A percentile compares a stretch with the other conserved stretches of the same genome.
Conservation (phyloP, 2,329 filamentous ascomycete species). For the Diaporthe ampelina region DNA sequence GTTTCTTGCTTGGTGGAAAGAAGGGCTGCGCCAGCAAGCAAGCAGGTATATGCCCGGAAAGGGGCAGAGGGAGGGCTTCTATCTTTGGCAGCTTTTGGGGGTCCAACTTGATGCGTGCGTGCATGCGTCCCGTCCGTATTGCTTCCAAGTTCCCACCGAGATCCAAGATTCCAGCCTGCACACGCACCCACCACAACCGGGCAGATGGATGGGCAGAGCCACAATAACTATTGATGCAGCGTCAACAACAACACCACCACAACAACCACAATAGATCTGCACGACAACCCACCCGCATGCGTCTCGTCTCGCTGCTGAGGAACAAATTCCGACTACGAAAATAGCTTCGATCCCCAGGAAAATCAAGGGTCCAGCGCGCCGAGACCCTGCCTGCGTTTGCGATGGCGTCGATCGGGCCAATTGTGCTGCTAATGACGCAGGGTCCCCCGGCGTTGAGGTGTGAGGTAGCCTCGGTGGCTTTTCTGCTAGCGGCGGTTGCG, state of each 20-base stretch:
- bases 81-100: constrained; percentile 15
- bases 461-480: background rate
- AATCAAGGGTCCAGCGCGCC: background rate
- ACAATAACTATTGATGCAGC: background rate
- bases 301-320: background rate
- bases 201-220: background rate
- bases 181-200: background rate
- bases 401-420: constrained; percentile 14
- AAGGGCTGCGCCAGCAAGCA: too few relatives aligned
- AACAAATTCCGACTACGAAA: background rate
- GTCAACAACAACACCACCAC: background rate
- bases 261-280: background rate
- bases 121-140: background rate
- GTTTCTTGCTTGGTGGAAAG: too few relatives aligned
- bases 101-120: background rate
- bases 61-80: too few relatives aligned
- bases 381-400: constrained; percentile 12
- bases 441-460: background rate
- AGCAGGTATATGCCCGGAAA: too few relatives aligned
- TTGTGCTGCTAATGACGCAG: constrained; percentile 25
- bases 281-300: too few relatives aligned
- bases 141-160: background rate
- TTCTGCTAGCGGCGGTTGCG: background rate
- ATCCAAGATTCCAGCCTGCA: background rate
- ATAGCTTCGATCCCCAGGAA: background rate